Percentiles rank a stretch among this genome's conserved stretches.
Conservation (phyloP, 2,329 filamentous ascomycete species). For the Ophiocordyceps camponoti-leonardi region DNA sequence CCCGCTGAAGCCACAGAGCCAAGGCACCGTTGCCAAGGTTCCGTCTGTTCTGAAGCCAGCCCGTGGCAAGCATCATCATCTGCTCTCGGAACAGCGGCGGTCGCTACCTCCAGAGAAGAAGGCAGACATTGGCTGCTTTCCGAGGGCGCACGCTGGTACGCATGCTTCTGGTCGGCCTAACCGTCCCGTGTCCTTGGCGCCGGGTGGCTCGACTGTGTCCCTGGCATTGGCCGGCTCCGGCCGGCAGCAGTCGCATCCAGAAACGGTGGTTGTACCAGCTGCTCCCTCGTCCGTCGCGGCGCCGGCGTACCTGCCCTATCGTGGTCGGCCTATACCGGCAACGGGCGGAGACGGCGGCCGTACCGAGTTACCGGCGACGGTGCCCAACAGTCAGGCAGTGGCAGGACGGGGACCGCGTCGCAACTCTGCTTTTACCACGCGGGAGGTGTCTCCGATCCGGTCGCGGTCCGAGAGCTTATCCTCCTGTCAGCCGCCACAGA, state of each 20-base stretch:
- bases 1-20: not conserved
- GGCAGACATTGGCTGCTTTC: not conserved
- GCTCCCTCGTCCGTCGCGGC: not conserved
- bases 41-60: constrained; percentile 6
- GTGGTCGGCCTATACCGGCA: not conserved
- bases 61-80: constrained; percentile 1
- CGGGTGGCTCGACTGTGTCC: not conserved
- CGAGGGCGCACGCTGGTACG: not conserved
- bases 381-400: not conserved
- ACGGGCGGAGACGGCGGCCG: not conserved
- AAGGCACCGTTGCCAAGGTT: constrained; percentile 2
- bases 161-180: not conserved
- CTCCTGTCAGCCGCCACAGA: constrained; percentile 3
- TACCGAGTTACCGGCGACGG: not conserved
- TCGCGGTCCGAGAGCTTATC: constrained; percentile 5
- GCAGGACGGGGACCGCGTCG: not conserved
- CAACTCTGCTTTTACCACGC: constrained; percentile 1
- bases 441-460: constrained; percentile 4
- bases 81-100: not conserved
- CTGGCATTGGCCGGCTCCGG: not conserved
- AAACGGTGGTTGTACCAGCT: not conserved
- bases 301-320: not conserved
- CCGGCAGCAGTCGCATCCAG: not conserved
- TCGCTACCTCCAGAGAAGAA: not conserved
- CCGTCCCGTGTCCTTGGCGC: not conserved